A percentile compares a stretch with the other conserved stretches of the same genome.
Conservation (phyloP, 192 early-diverging fungal species). For the Gaertneriomyces semiglobifer region DNA sequence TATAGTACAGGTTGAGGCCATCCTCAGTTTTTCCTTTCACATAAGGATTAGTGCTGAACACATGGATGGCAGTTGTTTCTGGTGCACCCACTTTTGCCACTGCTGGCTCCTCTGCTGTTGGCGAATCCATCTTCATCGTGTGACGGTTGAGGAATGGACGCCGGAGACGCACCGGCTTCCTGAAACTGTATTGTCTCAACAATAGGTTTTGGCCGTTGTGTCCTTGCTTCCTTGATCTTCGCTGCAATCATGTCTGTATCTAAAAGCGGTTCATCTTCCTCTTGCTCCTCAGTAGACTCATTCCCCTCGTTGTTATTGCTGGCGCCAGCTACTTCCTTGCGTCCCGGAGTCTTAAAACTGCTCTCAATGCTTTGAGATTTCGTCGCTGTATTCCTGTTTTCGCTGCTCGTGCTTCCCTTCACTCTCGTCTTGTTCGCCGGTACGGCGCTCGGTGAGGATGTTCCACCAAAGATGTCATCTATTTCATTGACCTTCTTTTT, state of each 20-base stretch:
- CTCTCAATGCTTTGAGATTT: not conserved
- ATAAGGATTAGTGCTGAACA: too few species aligned
- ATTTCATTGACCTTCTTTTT: constrained; percentile 21
- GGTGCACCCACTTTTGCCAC: too few species aligned
- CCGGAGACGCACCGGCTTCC: not conserved
- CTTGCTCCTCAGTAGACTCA: constrained; percentile 10
- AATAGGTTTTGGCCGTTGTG: constrained; percentile 15
- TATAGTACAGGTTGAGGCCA: constrained; percentile 4
- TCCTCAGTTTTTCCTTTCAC: constrained; percentile 13
- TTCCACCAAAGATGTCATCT: constrained; percentile 25
- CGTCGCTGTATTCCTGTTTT: not conserved
- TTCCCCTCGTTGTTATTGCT: not conserved
- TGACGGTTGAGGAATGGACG: not conserved
- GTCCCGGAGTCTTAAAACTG: not conserved
- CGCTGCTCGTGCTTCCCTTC: not conserved
- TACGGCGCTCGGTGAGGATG: not conserved
- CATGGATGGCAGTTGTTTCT: too few species aligned
- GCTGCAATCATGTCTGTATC: constrained; percentile 12
- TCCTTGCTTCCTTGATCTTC: constrained; percentile 1
- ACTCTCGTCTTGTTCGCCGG: not conserved
- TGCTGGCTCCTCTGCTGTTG: constrained; percentile 6
- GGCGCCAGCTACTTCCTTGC: not conserved
- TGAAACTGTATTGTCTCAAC: constrained; percentile 25
- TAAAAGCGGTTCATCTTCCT: constrained; percentile 9
- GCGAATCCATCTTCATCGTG: constrained; percentile 18